Evolutionary conservation across 2,329 filamentous ascomycete species (phyloP), one percentile per base, ranked within the genome.

Genomic region (Botrytis squamosa): DNA sequence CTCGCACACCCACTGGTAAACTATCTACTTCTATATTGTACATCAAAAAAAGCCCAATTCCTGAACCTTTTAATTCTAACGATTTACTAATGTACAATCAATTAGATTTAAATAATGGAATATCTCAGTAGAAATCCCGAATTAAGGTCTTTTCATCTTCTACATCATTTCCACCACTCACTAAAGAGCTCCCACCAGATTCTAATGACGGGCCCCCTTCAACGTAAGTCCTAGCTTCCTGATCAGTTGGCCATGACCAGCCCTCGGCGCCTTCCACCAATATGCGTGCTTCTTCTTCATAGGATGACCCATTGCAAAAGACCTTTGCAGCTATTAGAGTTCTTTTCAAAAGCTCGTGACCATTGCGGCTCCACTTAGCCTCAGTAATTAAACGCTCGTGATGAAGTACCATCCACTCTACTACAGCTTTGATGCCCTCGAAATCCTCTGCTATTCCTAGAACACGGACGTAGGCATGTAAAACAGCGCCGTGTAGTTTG

Each of bases 381-480:
- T 75, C 71, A 3, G 70, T 46, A 4, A 78, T 63, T 16, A 81
- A 68, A n/a, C 77, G 75, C 9, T 80, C 79, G 82, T 86, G 86
- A 76, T 89, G 82, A 38, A 81, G 77, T 0, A 87, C 81, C 76
- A 91, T 87, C 90, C 90, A 94, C 44, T 83, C 81, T 22, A 91
- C 81, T 8, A 91, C 81, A 6, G 83, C 83, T 8, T 87, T 84
- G 80, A 93, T 88, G 68, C 87, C 88, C 3, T 86, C 82, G 67
- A 85, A 84, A 76, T 93, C 89, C 52, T 86, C 86, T n/a, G 89
- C 81, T 70, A 87, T 85, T 1, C 88, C 91, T 36, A 94, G 83
- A 1, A 88, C 85, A 65, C 90, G 86, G 80, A 94, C 85, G 79
- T 92, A 92, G 3, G 84, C 83, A 77, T 92, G 88, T 1, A 89